Evolutionary conservation across 306 rosid species (phyloP), one percentile per base, ranked within the genome.

Genomic region (Fragaria nilgerrensis): DNA sequence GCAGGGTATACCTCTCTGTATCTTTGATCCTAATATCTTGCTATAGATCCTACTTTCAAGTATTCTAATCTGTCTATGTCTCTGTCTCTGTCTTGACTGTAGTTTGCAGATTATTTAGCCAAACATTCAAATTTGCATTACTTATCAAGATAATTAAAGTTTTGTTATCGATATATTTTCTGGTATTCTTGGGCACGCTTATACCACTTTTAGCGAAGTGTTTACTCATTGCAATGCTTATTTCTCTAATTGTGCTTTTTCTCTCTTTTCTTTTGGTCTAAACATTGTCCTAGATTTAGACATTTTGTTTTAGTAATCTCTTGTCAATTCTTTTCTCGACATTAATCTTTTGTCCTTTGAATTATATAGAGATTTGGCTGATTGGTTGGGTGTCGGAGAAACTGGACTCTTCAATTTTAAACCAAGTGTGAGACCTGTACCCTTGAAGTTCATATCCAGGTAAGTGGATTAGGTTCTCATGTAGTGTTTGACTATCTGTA

Each of bases 401-500:
- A 81, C 83, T n/a, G 97, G 98, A 47, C 95, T 95, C 73, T 95
- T 92, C 89, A 95, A 95, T 84, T 95, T 95, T 88, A 95, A 95
- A 89, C 98, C 98, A 76, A 95, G 98, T 62, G 98, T 95, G 79
- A 89, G 98, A 84, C 98, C 96, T 70, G 98, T 95, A 37, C 96
- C 98, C 88, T 94, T 77, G 97, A 94, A 86, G 98, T 90, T 81
- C 98, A 95, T 88, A 95, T 95, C 76, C 97, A 95, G 96, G 98
- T 80, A 88, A 88, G 97, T 82, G 58, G 83, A 81, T 80, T 45
- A 62, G 50, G 29, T 48, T 77, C n/a, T 58, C 37, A 22, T 47
- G 29, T 5, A 36, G 44, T 45, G 17, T 37, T 58, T 74, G 32
- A 22, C 39, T 75, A 63, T 16, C 37, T 45, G 8, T 56, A 20